These are phyloP conservation scores for Oxytropis ochrocephala DNA, from an alignment of 306 rosid genomes.

Conservation along the genomic window DNA sequence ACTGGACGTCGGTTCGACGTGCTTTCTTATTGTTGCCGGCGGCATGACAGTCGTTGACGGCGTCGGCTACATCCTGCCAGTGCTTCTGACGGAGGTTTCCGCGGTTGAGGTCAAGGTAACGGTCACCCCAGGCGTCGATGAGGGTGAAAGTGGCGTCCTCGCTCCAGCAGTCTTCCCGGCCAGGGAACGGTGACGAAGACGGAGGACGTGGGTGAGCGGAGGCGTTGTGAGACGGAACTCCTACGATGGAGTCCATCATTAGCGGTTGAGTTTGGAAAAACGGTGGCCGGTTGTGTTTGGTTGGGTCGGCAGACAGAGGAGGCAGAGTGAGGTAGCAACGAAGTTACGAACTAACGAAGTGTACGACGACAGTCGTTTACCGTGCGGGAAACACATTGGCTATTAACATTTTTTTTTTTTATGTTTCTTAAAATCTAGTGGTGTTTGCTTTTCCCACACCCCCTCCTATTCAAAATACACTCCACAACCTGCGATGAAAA, in stretches of 20 bases:
- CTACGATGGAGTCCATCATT: conserved; percentile 33
- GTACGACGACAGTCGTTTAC: conserved; percentile 24
- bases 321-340: neutral
- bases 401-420: too few relatives aligned
- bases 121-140: conserved; percentile 75
- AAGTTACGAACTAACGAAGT: neutral
- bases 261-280: neutral
- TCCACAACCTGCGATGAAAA: too few relatives aligned
- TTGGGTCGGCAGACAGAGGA: conserved; percentile 2
- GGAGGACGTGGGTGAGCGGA: conserved; percentile 15
- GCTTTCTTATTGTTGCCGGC: conserved; percentile 17
- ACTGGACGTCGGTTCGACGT: conserved; percentile 61
- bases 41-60: conserved; percentile 50
- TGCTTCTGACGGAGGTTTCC: conserved; percentile 70
- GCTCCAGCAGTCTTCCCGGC: conserved; percentile 74
- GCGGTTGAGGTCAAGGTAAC: conserved; percentile 49
- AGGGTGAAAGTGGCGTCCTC: conserved; percentile 66
- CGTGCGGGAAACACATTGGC: conserved; percentile 23
- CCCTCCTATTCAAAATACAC: too few relatives aligned
- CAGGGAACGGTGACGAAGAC: conserved; percentile 31
- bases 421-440: too few relatives aligned
- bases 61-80: conserved; percentile 77
- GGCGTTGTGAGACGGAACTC: conserved; percentile 23
- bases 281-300: neutral
- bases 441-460: too few relatives aligned